Base-by-base conservation (phyloP, 352 stramenopile genomes). In the Pythium aphanidermatum region DNA sequence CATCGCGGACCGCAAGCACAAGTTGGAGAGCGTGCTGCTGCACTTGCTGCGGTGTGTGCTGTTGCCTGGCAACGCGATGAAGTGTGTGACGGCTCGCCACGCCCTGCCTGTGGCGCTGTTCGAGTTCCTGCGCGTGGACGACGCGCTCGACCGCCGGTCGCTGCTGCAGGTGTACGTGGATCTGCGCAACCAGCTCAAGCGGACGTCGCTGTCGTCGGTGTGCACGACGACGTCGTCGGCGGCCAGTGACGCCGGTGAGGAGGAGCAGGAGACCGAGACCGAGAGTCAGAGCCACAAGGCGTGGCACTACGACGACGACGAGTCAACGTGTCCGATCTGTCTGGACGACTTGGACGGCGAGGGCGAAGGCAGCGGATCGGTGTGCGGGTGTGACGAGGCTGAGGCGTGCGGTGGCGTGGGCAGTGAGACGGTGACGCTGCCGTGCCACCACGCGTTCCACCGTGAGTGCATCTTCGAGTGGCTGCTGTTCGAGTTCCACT, bases 391-490 rank as follows among this genome's bases (percentile, higher is more conserved):
- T 11, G 55, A 70, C 2, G 43, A 49, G 16, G 43, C 59, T n/a
- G n/a, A n/a, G 6, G 38, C 58, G 9, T 53, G 60, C 25, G 46
- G 27, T 17, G 47, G 49, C 26, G 23, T 49, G 8, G 58, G 37
- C 29, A 53, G 46, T n/a, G 14, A 36, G 20, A 55, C 45, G 3
- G 37, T 84, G 31, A 46, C 70, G 14, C 63, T 89, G 9, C 74
- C 67, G 3, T 87, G 78, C 55, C 64, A 67, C 39, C 78, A 90
- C 45, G 47, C 58, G 11, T 90, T 90, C 49, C 78, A 87, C 60
- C 70, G 78, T 16, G 59, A 80, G 26, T 90, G 78, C 58, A 51
- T 90, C 13, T 86, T 80, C 33, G 70, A 86, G 58, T 89, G 77
- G 77, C 58, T 89, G 9, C 40, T 83, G 27, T 81, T 85, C 51